Evolutionary conservation across 257 asterid species (phyloP).

Genomic region (Jaltomata sinuosa): DNA sequence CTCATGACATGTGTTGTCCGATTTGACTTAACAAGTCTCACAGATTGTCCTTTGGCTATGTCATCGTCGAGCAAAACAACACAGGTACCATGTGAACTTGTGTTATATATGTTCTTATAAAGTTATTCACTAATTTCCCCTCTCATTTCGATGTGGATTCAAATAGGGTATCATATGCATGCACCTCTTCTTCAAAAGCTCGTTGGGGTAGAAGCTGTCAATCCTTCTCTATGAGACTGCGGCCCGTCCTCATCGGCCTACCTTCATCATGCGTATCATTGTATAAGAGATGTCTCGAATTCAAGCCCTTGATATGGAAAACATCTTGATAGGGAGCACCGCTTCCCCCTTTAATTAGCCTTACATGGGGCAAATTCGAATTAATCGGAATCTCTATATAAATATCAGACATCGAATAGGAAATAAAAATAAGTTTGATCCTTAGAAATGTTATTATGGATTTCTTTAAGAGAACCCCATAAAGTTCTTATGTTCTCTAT

Average conservation of each 20-base stretch:
- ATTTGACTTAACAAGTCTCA: not conserved
- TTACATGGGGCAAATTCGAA: not conserved
- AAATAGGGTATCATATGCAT: not conserved
- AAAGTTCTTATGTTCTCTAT: not conserved
- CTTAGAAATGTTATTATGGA: not conserved
- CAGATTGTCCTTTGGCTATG: not conserved
- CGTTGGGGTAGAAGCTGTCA: too few species aligned
- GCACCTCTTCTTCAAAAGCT: not conserved
- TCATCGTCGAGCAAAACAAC: not conserved
- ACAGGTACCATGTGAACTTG: not conserved
- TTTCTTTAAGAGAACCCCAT: not conserved
- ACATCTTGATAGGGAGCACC: not conserved
- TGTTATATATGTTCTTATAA: not conserved
- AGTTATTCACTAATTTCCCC: too few species aligned
- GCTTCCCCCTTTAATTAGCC: too few species aligned
- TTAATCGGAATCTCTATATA: accelerated
- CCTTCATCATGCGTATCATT: not conserved
- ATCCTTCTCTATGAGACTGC: not conserved
- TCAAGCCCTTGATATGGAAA: not conserved
- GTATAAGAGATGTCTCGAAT: not conserved
- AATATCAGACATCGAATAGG: not conserved
- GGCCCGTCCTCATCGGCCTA: too few species aligned
- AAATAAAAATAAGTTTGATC: not conserved
- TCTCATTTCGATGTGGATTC: too few species aligned
- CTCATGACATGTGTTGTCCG: not conserved